Evolutionary conservation across 2,329 filamentous ascomycete species (phyloP), one percentile per base, ranked within the genome.

Genomic region (Fusarium hainanense): DNA sequence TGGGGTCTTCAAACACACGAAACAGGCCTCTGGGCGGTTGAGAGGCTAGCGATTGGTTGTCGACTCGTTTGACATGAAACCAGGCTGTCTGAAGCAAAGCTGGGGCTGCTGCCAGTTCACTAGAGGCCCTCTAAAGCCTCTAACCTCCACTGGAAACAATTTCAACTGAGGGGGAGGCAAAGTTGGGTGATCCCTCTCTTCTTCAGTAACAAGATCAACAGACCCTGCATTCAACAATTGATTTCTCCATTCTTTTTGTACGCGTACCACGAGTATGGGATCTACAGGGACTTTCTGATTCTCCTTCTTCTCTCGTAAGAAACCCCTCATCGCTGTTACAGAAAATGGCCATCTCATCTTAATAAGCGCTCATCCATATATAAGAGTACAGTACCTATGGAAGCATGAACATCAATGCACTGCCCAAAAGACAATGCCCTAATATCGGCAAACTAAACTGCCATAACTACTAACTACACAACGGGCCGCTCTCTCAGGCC

Each of bases 11-110:
- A 69, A 66, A 69, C 66, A 66, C 48, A 37, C 66, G 48, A 69
- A 57, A 69, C 56, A 51, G 50, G 61, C 46, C 47, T 40, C 51
- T 18, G 55, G 63, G 58, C 63, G 64, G 63, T 51, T 59, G 44
- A 48, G 41, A 37, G 44, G 40, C 37, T 56, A 42, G 51, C 66
- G 44, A 71, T 71, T 71, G 61, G 65, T 48, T 63, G 43, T 6
- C 21, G 20, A 32, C 41, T 37, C 25, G 23, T 41, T 52, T 27
- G 46, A 70, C 43, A 41, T 71, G 69, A 71, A 71, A 71, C 69
- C 55, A 48, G 49, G 42, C 67, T 61, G 62, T 69, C 54, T 70
- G 62, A 63, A 58, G 50, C 63, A 69, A 68, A 68, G 69, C 62
- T 60, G 63, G 54, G 63, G 63, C 54, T 41, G 27, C 23, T 37